Evolutionary conservation across 1,284 basidiomycete species (phyloP), one percentile per base, ranked within the genome.

Genomic region (Ustilago shanxiensis): DNA sequence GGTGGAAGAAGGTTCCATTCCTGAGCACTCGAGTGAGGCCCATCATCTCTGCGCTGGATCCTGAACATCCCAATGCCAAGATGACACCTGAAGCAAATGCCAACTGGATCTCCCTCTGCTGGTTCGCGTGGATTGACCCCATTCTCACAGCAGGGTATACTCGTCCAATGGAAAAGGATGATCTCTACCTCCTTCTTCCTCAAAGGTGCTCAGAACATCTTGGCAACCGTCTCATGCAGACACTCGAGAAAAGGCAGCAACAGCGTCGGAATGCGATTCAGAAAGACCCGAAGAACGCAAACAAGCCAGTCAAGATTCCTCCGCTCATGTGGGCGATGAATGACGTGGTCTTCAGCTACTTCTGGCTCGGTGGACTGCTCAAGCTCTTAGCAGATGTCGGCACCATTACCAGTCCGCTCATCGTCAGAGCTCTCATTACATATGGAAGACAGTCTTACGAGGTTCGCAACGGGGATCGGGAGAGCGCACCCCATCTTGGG

Each of bases 361-460:
- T 79, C 29, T 79, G 74, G 70, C 33, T 73, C 13, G 77, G 74
- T 7, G 77, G 69, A 22, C 33, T 67, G 20, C 52, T 77, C 52
- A 77, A 77, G 33, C 60, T 77, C 31, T 37, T 72, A 7, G 70
- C 53, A 4, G 58, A 60, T 18, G 63, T 59, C 9, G 53, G 58
- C 28, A 55, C 64, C 52, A 79, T 77, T 51, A 79, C 77, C 10
- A 66, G 62, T n/a, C 77, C 77, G 18, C 67, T 79, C 26, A 31
- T 79, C n/a, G 53, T 77, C 20, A 65, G 74, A 35, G 90, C 90
- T 13, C 89, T 95, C 83, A 93, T 95, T 84, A 89, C 88, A 39
- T 95, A 95, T 86, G 90, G 90, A 1, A 89, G 90, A 0, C 83
- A 90, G 16, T 93, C 92, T 0, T 92, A 92, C 78, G 22, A 66